phyloP scores from a whole-genome alignment of 768 basidiomycete species.

The Punctularia strigosozonata region DNA sequence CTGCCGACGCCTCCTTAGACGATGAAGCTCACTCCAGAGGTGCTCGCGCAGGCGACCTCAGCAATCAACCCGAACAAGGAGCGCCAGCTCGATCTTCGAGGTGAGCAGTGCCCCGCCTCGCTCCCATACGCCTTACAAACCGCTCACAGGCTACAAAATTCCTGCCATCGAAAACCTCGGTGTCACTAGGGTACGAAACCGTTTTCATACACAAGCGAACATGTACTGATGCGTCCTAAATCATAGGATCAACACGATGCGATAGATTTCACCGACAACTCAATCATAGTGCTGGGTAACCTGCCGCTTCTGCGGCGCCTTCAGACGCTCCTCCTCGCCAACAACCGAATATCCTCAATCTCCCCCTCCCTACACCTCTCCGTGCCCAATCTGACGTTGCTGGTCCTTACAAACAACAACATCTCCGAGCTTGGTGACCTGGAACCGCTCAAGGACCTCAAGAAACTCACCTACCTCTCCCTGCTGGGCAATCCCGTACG shows the following conservation, averaged over 20 bases:
- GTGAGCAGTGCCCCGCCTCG: conserved; percentile 26
- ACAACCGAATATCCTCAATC: conserved; percentile 80
- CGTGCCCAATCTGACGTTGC: conserved; percentile 71
- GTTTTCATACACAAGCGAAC: conserved; percentile 10
- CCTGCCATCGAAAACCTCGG: conserved; percentile 95
- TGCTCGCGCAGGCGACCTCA: conserved; percentile 72
- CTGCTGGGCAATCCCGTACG: conserved; percentile 75
- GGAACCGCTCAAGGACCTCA: conserved; percentile 70
- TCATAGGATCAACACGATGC: conserved; percentile 83
- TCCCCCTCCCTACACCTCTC: conserved; percentile 76
- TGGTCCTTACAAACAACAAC: conserved; percentile 78
- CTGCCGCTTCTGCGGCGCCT: conserved; percentile 80
- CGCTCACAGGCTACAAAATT: conserved; percentile 72
- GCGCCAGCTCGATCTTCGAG: conserved; percentile 85
- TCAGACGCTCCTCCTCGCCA: conserved; percentile 73
- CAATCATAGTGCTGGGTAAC: conserved; percentile 72
- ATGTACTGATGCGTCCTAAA: conserved; percentile 4
- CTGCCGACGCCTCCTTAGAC: conserved; percentile 15
- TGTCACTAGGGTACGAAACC: conserved; percentile 62
- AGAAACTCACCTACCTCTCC: conserved; percentile 61
- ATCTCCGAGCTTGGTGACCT: conserved; percentile 74
- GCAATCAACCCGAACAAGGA: conserved; percentile 77
- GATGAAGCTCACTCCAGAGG: conserved; percentile 92
- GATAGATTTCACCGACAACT: conserved; percentile 90
- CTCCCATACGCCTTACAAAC: conserved; percentile 7